Evolutionary conservation across 768 basidiomycete species (phyloP).

Genomic region (Collybia nuda): DNA sequence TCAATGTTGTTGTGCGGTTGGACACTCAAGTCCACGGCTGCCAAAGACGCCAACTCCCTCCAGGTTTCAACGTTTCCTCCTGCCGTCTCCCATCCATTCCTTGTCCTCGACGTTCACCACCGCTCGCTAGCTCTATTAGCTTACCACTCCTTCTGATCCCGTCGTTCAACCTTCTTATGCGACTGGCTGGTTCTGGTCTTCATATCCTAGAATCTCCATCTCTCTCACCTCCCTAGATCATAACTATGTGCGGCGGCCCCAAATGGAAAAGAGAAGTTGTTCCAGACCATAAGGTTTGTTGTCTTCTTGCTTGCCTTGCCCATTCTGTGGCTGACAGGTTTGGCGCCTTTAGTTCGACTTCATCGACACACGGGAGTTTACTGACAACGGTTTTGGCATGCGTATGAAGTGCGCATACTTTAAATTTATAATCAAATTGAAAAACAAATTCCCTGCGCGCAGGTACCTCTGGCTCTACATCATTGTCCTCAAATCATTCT

Average conservation of each 20-base stretch:
- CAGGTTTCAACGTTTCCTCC: conserved; percentile 8
- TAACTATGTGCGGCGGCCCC: conserved; percentile 66
- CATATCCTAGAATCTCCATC: conserved; percentile 16
- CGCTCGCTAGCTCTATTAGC: conserved; percentile 16
- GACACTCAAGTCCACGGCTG: not conserved
- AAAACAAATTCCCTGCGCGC: conserved; percentile 5
- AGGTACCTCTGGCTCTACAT: conserved; percentile 95
- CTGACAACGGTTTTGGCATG: conserved; percentile 82
- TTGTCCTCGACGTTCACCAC: conserved; percentile 9
- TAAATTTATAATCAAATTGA: not conserved
- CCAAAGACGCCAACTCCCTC: not conserved
- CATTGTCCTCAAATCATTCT: conserved; percentile 91
- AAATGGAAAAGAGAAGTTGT: conserved; percentile 98
- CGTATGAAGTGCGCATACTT: conserved; percentile 69
- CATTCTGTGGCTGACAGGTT: conserved; percentile 22
- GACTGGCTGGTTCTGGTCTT: conserved; percentile 52
- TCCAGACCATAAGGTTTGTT: conserved; percentile 90
- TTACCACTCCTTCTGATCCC: conserved; percentile 22
- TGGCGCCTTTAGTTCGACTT: conserved; percentile 80
- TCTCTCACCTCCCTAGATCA: conserved; percentile 18
- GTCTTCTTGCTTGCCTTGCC: not conserved
- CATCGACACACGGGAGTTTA: conserved; percentile 90
- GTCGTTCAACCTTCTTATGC: conserved; percentile 29
- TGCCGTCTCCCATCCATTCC: conserved; percentile 7
- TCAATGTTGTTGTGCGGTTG: conserved; percentile 8